Evolutionary conservation across 2,329 filamentous ascomycete genomes (phyloP).

Genomic region (Aspergillus latus): DNA sequence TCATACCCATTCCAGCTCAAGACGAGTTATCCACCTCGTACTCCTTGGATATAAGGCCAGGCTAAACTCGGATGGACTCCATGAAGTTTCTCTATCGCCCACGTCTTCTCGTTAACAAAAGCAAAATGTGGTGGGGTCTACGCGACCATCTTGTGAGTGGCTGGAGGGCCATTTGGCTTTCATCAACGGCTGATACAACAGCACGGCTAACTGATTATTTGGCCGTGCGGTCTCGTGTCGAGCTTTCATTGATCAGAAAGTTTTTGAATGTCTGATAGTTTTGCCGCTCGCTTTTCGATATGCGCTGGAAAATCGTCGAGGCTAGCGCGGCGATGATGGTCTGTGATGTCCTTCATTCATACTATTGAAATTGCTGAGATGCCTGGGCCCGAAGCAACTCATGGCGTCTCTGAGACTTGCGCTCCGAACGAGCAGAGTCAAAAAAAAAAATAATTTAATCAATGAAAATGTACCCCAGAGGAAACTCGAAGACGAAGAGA

Average conservation of each 20-base stretch:
- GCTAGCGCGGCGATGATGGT: too few relatives aligned
- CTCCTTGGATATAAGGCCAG: not conserved
- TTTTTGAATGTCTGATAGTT: too few relatives aligned
- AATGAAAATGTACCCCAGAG: not conserved
- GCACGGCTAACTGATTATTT: slow-evolving; percentile 2
- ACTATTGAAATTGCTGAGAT: too few relatives aligned
- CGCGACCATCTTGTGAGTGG: slow-evolving; percentile 5
- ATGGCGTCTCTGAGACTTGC: not conserved
- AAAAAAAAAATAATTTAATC: not conserved
- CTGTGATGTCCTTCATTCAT: too few relatives aligned
- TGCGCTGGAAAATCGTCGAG: too few relatives aligned
- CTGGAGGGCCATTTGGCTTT: not conserved
- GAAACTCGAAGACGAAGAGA: not conserved
- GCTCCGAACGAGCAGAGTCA: not conserved
- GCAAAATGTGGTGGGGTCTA: slow-evolving; percentile 6
- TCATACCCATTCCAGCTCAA: not conserved
- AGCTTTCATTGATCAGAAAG: slow-evolving; percentile 2
- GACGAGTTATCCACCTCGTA: not conserved
- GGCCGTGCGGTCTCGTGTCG: slow-evolving; percentile 1
- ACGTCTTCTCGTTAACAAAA: not conserved
- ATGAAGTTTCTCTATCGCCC: not conserved
- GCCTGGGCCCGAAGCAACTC: too few relatives aligned
- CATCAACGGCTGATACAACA: not conserved
- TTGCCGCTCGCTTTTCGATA: too few relatives aligned
- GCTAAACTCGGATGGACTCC: not conserved